Base-by-base conservation (phyloP, 345 rosid genomes). In the Salix exigua region DNA sequence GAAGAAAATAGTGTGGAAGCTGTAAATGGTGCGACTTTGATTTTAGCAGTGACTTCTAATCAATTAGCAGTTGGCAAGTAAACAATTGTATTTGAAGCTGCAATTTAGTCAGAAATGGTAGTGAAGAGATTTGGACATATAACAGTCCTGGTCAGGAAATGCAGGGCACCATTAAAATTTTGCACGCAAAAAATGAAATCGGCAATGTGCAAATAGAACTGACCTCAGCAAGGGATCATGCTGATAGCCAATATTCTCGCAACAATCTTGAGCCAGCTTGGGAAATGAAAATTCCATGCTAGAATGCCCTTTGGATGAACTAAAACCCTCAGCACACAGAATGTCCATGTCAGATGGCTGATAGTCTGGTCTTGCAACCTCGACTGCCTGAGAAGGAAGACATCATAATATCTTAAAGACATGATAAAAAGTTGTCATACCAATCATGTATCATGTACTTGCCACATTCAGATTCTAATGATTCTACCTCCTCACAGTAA, bases 291-390 rank as follows among this genome's bases (percentile, higher is more conserved):
- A 96, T 23, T 91, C 97, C 86, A 90, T 88, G 88, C 71, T 82
- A 33, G 90, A 89, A 74, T 89, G 91, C 66, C 96, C 88, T 18
- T 87, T 89, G 80, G 91, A 87, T 66, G 92, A 81, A 33, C 90
- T 68, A 18, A 89, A 82, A 76, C 97, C 97, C 79, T 96, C 94
- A 40, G 94, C 88, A 75, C 91, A 90, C 78, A 96, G 77, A 78
- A 93, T 88, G 83, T 96, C 99, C 87, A 85, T 83, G 26, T 96
- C 91, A 31, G 96, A 88, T 61, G 98, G 98, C 77, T 83, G 86
- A 42, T 91, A 96, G 73, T 85, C 90, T 75, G 87, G 61, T 83
- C 81, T 91, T 48, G 89, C 88, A 78, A 93, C 83, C 86, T 90
- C 99, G 74, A 81, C 87, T 81, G 94, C 93, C 99, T 95, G 86